Evolutionary conservation across 2,329 filamentous ascomycete genomes (phyloP).

Genomic region (Incumbomyces lentus): DNA sequence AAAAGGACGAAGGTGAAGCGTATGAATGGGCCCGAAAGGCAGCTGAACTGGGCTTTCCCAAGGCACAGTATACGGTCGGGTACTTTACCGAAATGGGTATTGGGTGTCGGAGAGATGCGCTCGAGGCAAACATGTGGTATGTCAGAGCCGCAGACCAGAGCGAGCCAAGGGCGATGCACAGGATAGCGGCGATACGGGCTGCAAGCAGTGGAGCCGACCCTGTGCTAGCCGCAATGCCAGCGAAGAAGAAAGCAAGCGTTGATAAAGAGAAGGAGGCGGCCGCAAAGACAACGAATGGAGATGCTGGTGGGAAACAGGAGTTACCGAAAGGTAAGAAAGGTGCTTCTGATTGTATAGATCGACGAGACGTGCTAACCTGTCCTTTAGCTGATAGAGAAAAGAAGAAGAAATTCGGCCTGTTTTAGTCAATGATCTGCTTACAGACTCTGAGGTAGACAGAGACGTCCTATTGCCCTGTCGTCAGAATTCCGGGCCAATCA

Average conservation of each 20-base stretch:
- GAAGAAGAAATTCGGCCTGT: conserved; percentile 24
- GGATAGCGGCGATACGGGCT: conserved; percentile 74
- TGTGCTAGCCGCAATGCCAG: conserved; percentile 18
- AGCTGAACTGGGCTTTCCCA: conserved; percentile 64
- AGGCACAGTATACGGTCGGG: conserved; percentile 86
- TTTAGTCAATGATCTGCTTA: conserved; percentile 7
- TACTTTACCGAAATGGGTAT: conserved; percentile 99
- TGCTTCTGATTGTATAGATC: neutral
- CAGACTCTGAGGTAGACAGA: no score
- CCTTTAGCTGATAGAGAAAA: conserved; percentile 18
- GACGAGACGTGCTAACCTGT: conserved; percentile 5
- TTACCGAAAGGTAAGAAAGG: conserved; percentile 12
- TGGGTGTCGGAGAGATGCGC: conserved; percentile 82
- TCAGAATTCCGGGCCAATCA: no score
- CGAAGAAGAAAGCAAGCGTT: conserved; percentile 1
- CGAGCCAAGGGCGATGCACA: conserved; percentile 78
- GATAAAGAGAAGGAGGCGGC: conserved; percentile 5
- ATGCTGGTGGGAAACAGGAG: conserved; percentile 11
- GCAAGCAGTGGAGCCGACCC: conserved; percentile 53
- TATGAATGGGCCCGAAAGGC: conserved; percentile 91
- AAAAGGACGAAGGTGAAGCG: conserved; percentile 91
- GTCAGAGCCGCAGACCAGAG: conserved; percentile 88
- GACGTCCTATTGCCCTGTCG: no score
- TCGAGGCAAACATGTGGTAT: conserved; percentile 98
- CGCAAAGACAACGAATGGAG: conserved; percentile 6